Evolutionary conservation across 164 flowering plant genomes (phyloP).

Genomic region (Annona cherimola): DNA sequence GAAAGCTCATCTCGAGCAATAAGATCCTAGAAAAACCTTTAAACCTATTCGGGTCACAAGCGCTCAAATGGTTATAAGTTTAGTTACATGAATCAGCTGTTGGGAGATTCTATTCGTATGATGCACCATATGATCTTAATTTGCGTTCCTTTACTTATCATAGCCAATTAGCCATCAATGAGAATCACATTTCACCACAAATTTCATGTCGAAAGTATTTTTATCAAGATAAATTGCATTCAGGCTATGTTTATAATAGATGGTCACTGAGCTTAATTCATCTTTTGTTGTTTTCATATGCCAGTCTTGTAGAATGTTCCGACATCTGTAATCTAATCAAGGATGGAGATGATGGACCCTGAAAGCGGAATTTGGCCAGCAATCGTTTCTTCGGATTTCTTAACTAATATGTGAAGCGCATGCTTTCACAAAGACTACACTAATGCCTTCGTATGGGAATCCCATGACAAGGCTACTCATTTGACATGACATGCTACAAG

Average conservation of each 20-base stretch:
- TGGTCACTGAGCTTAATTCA: neutral
- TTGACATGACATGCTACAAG: too few species aligned
- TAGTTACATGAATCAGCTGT: neutral
- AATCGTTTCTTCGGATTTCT: too few species aligned
- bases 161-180: too few species aligned
- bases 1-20: too few species aligned
- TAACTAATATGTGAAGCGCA: too few species aligned
- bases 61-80: too few species aligned
- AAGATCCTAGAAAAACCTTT: too few species aligned
- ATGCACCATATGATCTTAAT: neutral
- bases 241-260: neutral
- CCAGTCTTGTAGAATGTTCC: slow-evolving; percentile 86
- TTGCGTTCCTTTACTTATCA: too few species aligned
- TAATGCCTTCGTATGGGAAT: too few species aligned
- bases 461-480: too few species aligned
- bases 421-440: too few species aligned
- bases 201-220: neutral
- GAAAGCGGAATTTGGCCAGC: slow-evolving; percentile 2
- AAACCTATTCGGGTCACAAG: too few species aligned
- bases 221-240: neutral
- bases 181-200: neutral
- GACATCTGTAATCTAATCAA: slow-evolving; percentile 85
- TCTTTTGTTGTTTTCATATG: slow-evolving; percentile 1
- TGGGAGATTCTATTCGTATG: neutral
- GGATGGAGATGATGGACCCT: slow-evolving; percentile 73